Percentiles rank a stretch among this genome's conserved stretches.
phyloP scores from a whole-genome alignment of 2,329 filamentous ascomycete species.

The Aspergillus sp. region DNA sequence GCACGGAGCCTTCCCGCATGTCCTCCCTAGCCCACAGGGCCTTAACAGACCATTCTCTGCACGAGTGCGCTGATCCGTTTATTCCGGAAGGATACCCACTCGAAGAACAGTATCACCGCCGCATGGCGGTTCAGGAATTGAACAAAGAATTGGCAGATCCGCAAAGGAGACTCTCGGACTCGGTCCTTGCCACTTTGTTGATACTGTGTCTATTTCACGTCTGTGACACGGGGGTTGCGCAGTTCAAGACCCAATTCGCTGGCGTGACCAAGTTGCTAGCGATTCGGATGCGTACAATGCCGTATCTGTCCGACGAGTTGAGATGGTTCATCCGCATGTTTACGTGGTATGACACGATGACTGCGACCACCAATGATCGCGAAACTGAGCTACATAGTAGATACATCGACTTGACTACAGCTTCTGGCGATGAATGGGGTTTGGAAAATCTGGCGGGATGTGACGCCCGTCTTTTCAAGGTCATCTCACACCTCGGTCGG shows the following conservation, averaged over 20 bases:
- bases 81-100: constrained; percentile 65
- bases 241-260: constrained; percentile 91
- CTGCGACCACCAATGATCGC: constrained; percentile 87
- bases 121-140: constrained; percentile 78
- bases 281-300: constrained; percentile 68
- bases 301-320: constrained; percentile 67
- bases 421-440: constrained; percentile 70
- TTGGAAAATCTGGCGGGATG: constrained; percentile 87
- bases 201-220: constrained; percentile 91
- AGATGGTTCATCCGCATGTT: constrained; percentile 91
- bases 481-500: constrained; percentile 80
- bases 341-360: constrained; percentile 92
- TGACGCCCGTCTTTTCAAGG: constrained; percentile 83
- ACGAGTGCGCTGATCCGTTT: constrained; percentile 46
- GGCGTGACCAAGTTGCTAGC: constrained; percentile 89
- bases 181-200: constrained; percentile 82
- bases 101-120: constrained; percentile 83
- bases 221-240: constrained; percentile 88
- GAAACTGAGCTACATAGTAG: constrained; percentile 76
- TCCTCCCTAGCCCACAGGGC: constrained; percentile 53
- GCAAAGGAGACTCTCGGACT: constrained; percentile 76
- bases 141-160: constrained; percentile 84
- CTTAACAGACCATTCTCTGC: constrained; percentile 44
- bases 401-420: constrained; percentile 66
- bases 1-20: constrained; percentile 54